A percentile compares a stretch with the other conserved stretches of the same genome.
Conservation (phyloP, 352 stramenopile species). For the Bremia lactucae region DNA sequence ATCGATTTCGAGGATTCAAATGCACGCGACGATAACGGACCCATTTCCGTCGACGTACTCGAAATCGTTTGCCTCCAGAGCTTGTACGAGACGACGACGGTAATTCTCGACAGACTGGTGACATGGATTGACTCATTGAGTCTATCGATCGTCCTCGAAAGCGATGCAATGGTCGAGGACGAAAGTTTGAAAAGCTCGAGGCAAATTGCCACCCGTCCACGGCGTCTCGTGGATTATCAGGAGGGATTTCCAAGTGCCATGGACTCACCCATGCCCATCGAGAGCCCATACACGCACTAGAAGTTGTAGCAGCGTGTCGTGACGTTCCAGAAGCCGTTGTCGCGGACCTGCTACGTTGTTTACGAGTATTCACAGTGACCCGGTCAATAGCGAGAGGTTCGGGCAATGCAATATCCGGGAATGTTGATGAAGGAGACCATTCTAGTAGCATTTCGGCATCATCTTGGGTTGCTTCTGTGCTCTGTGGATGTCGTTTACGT, state of each 20-base stretch:
- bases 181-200: slow-evolving; percentile 49
- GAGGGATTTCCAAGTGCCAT: slow-evolving; percentile 42
- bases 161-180: slow-evolving; percentile 15
- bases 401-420: slow-evolving; percentile 44
- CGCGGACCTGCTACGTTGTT: slow-evolving; percentile 21
- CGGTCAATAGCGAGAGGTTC: slow-evolving; percentile 1
- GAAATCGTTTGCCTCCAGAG: slow-evolving; percentile 28
- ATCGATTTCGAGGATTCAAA: slow-evolving; percentile 2
- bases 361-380: background rate
- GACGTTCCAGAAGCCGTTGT: slow-evolving; percentile 2
- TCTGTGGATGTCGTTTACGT: slow-evolving; percentile 3
- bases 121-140: slow-evolving; percentile 6
- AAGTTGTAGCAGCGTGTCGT: slow-evolving; percentile 2
- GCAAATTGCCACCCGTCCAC: slow-evolving; percentile 58
- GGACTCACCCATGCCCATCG: slow-evolving; percentile 67
- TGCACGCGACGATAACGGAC: slow-evolving; percentile 40
- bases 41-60: slow-evolving; percentile 57
- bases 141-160: slow-evolving; percentile 17
- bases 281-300: slow-evolving; percentile 1
- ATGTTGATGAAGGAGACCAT: slow-evolving; percentile 32
- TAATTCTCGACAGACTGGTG: slow-evolving; percentile 2
- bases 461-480: background rate
- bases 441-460: slow-evolving; percentile 19
- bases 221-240: slow-evolving; percentile 11
- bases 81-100: slow-evolving; percentile 15